These are phyloP conservation scores for Fusarium sp. DNA, from an alignment of 2,329 filamentous ascomycete species.

Conservation along the genomic window DNA sequence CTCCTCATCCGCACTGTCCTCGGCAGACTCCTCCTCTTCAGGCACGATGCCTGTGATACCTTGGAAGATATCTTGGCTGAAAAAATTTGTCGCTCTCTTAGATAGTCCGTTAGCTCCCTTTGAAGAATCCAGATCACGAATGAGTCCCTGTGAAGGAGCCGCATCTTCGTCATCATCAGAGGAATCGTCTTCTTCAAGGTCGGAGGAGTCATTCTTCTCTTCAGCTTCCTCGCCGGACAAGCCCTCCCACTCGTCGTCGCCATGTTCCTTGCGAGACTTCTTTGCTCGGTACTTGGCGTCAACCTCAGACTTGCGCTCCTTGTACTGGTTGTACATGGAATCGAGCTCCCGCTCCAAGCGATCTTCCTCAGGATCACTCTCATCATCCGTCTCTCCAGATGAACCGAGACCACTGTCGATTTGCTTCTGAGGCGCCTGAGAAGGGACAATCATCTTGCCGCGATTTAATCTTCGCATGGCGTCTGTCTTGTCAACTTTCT, in stretches of 20 bases:
- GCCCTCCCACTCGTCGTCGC: constrained; percentile 93
- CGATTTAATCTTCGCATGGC: constrained; percentile 71
- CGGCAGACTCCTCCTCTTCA: constrained; percentile 51
- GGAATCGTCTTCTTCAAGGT: constrained; percentile 64
- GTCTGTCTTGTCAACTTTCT: constrained; percentile 80
- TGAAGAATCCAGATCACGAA: constrained; percentile 54
- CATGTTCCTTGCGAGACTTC: constrained; percentile 82
- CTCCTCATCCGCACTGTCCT: constrained; percentile 49
- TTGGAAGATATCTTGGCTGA: constrained; percentile 94
- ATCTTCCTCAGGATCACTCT: constrained; percentile 84
- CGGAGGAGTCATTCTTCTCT: constrained; percentile 63
- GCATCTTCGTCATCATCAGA: constrained; percentile 52
- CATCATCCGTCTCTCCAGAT: constrained; percentile 68
- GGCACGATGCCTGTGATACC: constrained; percentile 77
- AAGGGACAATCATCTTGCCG: constrained; percentile 80
- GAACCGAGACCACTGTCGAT: constrained; percentile 69
- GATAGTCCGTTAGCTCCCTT: constrained; percentile 39
- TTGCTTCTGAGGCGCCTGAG: constrained; percentile 69
- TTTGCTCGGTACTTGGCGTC: constrained; percentile 94
- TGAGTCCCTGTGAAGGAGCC: constrained; percentile 45
- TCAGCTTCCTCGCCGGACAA: constrained; percentile 75
- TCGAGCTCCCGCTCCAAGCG: constrained; percentile 87
- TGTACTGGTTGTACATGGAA: constrained; percentile 86
- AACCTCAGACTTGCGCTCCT: constrained; percentile 79
- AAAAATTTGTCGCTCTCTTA: constrained; percentile 83